Evolutionary conservation across 441 rosid genomes (phyloP).

Genomic region (Populus hybrid): DNA sequence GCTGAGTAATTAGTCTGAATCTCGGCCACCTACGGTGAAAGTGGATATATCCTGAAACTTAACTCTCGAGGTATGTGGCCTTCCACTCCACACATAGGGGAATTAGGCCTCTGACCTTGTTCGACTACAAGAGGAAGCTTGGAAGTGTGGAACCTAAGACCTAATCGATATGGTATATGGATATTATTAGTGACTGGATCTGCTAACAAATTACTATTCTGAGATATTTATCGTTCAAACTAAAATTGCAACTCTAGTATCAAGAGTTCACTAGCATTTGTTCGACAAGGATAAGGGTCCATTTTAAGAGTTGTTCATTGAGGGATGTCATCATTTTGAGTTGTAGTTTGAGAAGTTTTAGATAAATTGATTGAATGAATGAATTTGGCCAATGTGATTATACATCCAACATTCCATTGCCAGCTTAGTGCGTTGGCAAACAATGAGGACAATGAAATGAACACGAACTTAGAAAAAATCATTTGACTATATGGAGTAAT

Average conservation of each 20-base stretch:
- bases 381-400: neutral
- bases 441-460: neutral
- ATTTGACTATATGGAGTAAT: neutral
- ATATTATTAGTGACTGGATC: neutral
- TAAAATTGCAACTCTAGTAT: neutral
- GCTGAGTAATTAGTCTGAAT: neutral
- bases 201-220: neutral
- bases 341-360: neutral
- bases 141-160: too few species aligned
- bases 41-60: neutral
- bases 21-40: neutral
- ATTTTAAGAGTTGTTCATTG: neutral
- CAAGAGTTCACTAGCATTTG: neutral
- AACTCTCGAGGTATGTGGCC: neutral
- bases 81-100: neutral
- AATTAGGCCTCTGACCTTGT: neutral
- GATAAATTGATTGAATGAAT: neutral
- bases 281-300: neutral
- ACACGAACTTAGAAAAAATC: neutral
- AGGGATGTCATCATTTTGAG: neutral
- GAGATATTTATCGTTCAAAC: neutral
- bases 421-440: neutral
- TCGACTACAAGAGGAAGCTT: neutral
- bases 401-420: neutral
- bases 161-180: too few species aligned